These are phyloP conservation scores for Tolypocladium tropicale DNA, from an alignment of 2,329 filamentous ascomycete species.

Conservation along the genomic window DNA sequence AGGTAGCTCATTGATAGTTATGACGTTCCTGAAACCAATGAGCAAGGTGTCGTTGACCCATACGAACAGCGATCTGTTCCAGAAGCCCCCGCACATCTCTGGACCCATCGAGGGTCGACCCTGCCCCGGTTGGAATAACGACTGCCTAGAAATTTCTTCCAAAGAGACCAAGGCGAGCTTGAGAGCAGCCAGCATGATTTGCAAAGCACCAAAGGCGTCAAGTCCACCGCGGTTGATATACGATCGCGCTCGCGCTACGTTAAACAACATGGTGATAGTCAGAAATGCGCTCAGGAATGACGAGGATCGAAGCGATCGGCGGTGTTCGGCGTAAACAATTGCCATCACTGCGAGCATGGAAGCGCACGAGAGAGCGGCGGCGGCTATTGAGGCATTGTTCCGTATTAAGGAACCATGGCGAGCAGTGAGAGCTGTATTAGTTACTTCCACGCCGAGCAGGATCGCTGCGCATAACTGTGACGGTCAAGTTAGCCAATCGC, in stretches of 20 bases:
- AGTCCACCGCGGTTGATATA: conserved; percentile 3
- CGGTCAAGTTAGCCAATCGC: background rate
- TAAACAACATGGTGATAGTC: conserved; percentile 27
- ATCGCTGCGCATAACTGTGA: conserved; percentile 10
- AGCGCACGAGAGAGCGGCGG: conserved; percentile 15
- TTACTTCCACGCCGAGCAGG: conserved; percentile 17
- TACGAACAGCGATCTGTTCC: conserved; percentile 13
- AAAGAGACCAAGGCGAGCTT: conserved; percentile 23
- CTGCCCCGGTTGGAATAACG: background rate
- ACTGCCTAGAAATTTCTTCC: conserved; percentile 19
- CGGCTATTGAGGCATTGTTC: conserved; percentile 14
- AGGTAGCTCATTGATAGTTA: conserved; percentile 20
- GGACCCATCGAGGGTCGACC: background rate
- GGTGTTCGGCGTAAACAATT: conserved; percentile 21
- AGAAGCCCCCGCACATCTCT: conserved; percentile 13
- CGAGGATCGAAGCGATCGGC: conserved; percentile 26
- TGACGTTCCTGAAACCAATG: conserved; percentile 18
- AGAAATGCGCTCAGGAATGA: conserved; percentile 29
- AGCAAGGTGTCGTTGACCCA: conserved; percentile 19
- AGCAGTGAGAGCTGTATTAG: conserved; percentile 11
- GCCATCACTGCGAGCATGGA: conserved; percentile 12
- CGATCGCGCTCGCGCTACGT: conserved; percentile 25
- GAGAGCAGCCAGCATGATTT: conserved; percentile 16
- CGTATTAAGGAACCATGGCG: conserved; percentile 1
- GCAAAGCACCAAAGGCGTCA: conserved; percentile 15